phyloP scores from a whole-genome alignment of 2,329 filamentous ascomycete species.

The Aspergillus melleus region DNA sequence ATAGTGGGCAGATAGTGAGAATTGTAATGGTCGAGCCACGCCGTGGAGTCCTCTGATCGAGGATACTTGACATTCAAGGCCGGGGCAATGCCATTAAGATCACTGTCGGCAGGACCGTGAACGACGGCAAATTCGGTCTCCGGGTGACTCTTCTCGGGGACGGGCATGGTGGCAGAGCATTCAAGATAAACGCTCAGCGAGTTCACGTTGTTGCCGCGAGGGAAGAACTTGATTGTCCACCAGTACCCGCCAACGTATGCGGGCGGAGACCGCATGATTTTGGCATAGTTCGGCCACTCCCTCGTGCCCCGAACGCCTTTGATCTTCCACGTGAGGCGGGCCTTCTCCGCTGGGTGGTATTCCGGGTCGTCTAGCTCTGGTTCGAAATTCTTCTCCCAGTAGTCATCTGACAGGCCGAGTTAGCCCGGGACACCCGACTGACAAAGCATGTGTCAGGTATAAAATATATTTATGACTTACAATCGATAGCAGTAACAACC shows the following conservation, averaged over 20 bases:
- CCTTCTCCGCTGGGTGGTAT: conserved; percentile 53
- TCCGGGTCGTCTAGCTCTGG: conserved; percentile 59
- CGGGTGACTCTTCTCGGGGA: conserved; percentile 35
- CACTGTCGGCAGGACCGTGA: conserved; percentile 37
- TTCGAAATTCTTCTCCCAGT: conserved; percentile 61
- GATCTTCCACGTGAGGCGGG: conserved; percentile 60
- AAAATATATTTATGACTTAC: conserved; percentile 31
- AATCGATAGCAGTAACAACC: conserved; percentile 30
- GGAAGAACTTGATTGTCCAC: conserved; percentile 67
- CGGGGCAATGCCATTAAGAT: conserved; percentile 31
- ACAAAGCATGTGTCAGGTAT: not conserved
- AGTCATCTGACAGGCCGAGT: conserved; percentile 41
- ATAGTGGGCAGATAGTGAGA: conserved; percentile 25
- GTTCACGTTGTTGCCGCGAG: conserved; percentile 59
- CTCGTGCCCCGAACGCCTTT: conserved; percentile 61
- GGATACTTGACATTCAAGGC: conserved; percentile 34
- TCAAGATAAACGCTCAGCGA: conserved; percentile 63
- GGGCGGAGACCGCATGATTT: conserved; percentile 59
- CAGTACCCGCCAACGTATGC: conserved; percentile 60
- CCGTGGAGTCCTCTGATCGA: conserved; percentile 26
- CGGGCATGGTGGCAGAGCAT: conserved; percentile 54
- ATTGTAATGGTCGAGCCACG: conserved; percentile 35
- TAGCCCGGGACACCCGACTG: conserved; percentile 2
- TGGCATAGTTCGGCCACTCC: conserved; percentile 59
- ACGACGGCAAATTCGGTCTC: conserved; percentile 44